phyloP scores from a whole-genome alignment of 192 early-diverging fungal species.

The Podila clonocystis region DNA sequence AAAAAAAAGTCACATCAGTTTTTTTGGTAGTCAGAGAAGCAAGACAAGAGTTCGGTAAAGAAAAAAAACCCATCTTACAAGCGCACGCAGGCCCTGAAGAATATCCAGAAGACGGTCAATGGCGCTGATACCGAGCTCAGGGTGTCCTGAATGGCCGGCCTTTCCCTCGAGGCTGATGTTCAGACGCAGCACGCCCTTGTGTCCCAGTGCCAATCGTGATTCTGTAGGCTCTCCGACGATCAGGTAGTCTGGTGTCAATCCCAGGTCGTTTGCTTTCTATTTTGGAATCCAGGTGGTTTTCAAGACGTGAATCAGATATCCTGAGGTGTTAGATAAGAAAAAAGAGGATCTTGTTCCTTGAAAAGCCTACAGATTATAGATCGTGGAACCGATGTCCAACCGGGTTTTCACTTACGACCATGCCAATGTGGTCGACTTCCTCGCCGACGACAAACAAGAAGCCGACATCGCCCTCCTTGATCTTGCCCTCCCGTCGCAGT shows the following conservation, averaged over 20 bases:
- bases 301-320: not conserved
- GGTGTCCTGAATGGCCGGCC: slow-evolving; percentile 51
- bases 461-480: slow-evolving; percentile 59
- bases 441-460: slow-evolving; percentile 64
- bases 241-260: slow-evolving; percentile 50
- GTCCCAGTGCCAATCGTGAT: slow-evolving; percentile 55
- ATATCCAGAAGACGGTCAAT: slow-evolving; percentile 54
- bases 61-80: slow-evolving; percentile 22
- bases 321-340: not conserved
- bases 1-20: not conserved
- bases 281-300: not conserved
- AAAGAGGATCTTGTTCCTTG: not conserved
- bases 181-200: slow-evolving; percentile 58
- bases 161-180: slow-evolving; percentile 52
- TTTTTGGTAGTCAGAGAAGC: not conserved
- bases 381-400: not conserved
- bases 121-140: slow-evolving; percentile 56
- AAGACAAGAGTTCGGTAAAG: not conserved
- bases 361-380: not conserved
- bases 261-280: slow-evolving; percentile 55
- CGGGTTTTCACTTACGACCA: slow-evolving; percentile 33
- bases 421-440: slow-evolving; percentile 62
- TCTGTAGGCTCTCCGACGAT: slow-evolving; percentile 66
- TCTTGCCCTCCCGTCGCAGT: slow-evolving; percentile 54
- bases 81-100: slow-evolving; percentile 37